These are phyloP conservation scores for Kappamyces sp. DNA, from an alignment of 192 early-diverging fungal species.

Conservation along the genomic window DNA sequence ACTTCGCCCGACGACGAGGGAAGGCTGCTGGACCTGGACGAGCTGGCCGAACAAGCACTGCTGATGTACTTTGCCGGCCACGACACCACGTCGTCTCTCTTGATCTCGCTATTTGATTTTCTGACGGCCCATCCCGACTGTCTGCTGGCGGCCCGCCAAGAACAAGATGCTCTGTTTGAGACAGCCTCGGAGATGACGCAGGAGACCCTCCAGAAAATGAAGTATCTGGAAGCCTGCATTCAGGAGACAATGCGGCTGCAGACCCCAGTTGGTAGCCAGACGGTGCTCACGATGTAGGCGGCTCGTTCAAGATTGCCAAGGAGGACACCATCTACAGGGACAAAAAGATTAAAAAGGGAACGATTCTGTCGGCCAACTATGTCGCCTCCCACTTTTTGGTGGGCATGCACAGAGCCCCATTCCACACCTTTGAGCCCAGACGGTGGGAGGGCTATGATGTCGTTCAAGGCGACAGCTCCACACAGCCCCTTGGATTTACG, in stretches of 20 bases:
- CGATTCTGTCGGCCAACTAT: neutral
- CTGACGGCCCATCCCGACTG: conserved; percentile 2
- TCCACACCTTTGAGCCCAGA: conserved; percentile 1
- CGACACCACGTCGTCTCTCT: neutral
- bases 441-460: neutral
- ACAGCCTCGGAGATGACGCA: neutral
- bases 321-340: no score
- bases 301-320: neutral
- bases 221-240: conserved; percentile 2
- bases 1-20: neutral
- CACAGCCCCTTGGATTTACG: neutral
- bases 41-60: conserved; percentile 2
- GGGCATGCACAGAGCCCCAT: neutral
- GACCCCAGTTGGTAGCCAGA: neutral
- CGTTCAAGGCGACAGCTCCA: neutral
- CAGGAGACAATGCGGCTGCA: conserved; percentile 1
- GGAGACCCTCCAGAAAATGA: conserved; percentile 1
- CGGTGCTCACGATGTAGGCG: neutral
- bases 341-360: neutral
- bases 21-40: neutral
- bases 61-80: conserved; percentile 16
- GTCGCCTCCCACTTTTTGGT: neutral
- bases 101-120: neutral
- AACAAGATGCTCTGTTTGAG: neutral
- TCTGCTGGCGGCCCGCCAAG: neutral